Evolutionary conservation across 495 filamentous ascomycete genomes (phyloP).

Genomic region (Sporormia fimetaria): DNA sequence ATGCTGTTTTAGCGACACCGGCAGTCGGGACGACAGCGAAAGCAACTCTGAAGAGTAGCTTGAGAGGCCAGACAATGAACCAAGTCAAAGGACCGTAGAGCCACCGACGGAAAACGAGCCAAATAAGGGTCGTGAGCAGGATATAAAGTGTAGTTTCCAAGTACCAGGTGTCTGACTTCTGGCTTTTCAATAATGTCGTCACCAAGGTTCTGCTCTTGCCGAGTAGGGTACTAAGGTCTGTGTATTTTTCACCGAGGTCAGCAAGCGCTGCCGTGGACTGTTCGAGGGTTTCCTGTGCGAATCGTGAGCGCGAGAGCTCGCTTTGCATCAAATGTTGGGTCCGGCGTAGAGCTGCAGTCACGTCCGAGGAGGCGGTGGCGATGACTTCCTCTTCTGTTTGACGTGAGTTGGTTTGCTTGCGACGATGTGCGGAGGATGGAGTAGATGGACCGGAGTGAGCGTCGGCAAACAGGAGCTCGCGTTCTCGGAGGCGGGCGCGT

Average conservation of each 20-base stretch:
- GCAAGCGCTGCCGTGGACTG: slow-evolving; percentile 68
- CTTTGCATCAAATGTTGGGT: slow-evolving; percentile 75
- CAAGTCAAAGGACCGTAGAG: slow-evolving; percentile 87
- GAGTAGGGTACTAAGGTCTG: slow-evolving; percentile 62
- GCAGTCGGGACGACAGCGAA: slow-evolving; percentile 6
- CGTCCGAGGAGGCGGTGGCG: slow-evolving; percentile 62
- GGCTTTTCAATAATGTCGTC: slow-evolving; percentile 64
- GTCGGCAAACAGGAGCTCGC: slow-evolving; percentile 58
- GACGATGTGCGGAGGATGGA: slow-evolving; percentile 17
- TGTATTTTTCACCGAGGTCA: slow-evolving; percentile 69
- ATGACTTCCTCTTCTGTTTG: slow-evolving; percentile 57
- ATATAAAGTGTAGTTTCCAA: slow-evolving; percentile 77
- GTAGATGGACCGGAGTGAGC: slow-evolving; percentile 36
- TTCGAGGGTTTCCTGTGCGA: slow-evolving; percentile 77
- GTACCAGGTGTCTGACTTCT: slow-evolving; percentile 97
- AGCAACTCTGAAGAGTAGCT: slow-evolving; percentile 30
- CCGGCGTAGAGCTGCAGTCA: slow-evolving; percentile 71
- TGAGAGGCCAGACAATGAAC: slow-evolving; percentile 70
- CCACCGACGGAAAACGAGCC: slow-evolving; percentile 74
- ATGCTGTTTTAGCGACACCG: slow-evolving; percentile 1
- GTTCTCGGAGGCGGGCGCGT: slow-evolving; percentile 59
- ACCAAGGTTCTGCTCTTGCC: slow-evolving; percentile 62
- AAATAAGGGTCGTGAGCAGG: slow-evolving; percentile 60
- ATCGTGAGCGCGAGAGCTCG: slow-evolving; percentile 72
- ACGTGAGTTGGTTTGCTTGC: slow-evolving; percentile 19